A percentile compares a stretch with the other conserved stretches of the same genome.
phyloP scores from a whole-genome alignment of 345 rosid species.

The Salix brachista region DNA sequence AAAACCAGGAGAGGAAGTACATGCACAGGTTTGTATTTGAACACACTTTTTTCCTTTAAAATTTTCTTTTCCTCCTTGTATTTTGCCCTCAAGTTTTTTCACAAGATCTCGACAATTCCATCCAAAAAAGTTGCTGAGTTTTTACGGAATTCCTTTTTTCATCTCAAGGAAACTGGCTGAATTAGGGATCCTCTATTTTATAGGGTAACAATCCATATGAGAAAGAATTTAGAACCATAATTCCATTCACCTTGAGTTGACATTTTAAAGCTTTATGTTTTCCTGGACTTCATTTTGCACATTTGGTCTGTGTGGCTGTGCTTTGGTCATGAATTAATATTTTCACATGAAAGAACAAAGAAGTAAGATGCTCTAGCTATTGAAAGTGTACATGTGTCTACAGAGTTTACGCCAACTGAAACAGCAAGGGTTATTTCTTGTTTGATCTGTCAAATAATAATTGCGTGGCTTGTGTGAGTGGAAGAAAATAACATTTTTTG shows the following conservation, averaged over 20 bases:
- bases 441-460: not conserved
- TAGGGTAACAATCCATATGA: not conserved
- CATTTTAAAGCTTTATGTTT: not conserved
- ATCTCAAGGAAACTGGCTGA: not conserved
- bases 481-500: not conserved
- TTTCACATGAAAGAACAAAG: not conserved
- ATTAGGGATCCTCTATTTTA: not conserved
- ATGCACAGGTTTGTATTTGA: slow-evolving; percentile 65
- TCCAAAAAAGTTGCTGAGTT: not conserved
- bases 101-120: not conserved
- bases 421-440: not conserved
- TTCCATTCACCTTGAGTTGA: not conserved
- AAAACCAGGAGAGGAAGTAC: slow-evolving; percentile 66
- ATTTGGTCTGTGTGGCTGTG: not conserved
- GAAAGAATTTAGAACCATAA: slow-evolving; percentile 3
- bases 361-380: not conserved
- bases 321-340: not conserved
- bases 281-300: not conserved
- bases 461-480: not conserved
- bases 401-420: slow-evolving; percentile 3
- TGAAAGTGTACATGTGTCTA: not conserved
- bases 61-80: not conserved
- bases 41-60: not conserved
- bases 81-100: not conserved
- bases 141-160: not conserved